Percentiles rank a stretch among this genome's conserved stretches.
These are phyloP conservation scores for Malbranchea zuffiana DNA, from an alignment of 2,329 filamentous ascomycete species.

Conservation along the genomic window DNA sequence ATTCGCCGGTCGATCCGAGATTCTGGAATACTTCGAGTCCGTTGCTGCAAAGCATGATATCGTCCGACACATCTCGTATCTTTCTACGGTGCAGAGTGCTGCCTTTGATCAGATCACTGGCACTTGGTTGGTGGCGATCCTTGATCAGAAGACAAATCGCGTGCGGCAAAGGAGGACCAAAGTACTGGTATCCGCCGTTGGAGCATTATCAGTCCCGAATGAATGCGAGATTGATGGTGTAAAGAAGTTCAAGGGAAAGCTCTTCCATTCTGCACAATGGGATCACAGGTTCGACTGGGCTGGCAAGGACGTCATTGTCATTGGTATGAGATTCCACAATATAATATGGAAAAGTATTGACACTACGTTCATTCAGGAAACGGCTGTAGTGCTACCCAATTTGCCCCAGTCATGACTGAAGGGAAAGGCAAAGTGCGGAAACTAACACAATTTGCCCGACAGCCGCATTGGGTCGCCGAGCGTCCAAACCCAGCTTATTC, in stretches of 20 bases:
- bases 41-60: slow-evolving; percentile 18
- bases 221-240: slow-evolving; percentile 22
- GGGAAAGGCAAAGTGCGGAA: slow-evolving; percentile 27
- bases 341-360: neutral
- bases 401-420: slow-evolving; percentile 36
- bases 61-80: slow-evolving; percentile 17
- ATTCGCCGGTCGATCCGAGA: slow-evolving; percentile 28
- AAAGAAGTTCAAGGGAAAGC: slow-evolving; percentile 25
- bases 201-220: slow-evolving; percentile 21
- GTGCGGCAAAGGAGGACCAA: slow-evolving; percentile 17
- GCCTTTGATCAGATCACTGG: slow-evolving; percentile 15
- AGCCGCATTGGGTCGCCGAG: slow-evolving; percentile 41
- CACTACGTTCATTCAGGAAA: slow-evolving; percentile 34
- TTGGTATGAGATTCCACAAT: slow-evolving; percentile 22
- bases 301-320: slow-evolving; percentile 29
- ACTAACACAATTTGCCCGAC: slow-evolving; percentile 41
- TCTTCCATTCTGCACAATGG: slow-evolving; percentile 36
- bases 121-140: slow-evolving; percentile 21
- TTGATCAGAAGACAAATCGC: slow-evolving; percentile 18
- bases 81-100: slow-evolving; percentile 16
- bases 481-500: slow-evolving; percentile 36
- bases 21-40: slow-evolving; percentile 21
- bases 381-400: slow-evolving; percentile 40
- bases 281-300: slow-evolving; percentile 31
- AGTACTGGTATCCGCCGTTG: slow-evolving; percentile 25